Percentiles rank a stretch among this genome's conserved stretches.
These are phyloP conservation scores for Coleophoma cylindrospora DNA, from an alignment of 2,329 filamentous ascomycete genomes.

Conservation along the genomic window DNA sequence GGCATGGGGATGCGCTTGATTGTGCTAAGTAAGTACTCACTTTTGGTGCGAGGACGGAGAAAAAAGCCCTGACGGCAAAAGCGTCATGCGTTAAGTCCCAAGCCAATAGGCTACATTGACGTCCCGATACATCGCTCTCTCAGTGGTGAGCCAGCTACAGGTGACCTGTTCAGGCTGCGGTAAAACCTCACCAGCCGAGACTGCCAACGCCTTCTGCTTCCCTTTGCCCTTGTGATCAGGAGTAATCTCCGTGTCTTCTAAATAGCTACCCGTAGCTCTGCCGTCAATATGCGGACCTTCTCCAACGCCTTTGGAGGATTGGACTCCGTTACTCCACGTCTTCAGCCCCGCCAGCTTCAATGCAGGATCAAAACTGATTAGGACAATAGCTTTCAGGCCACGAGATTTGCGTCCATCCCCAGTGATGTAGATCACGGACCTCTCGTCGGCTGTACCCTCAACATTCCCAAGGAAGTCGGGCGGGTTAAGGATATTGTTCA, in stretches of 20 bases:
- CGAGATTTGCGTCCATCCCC: slow-evolving; percentile 12
- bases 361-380: slow-evolving; percentile 38
- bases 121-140: slow-evolving; percentile 21
- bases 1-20: no score
- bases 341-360: slow-evolving; percentile 26
- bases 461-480: slow-evolving; percentile 29
- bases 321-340: slow-evolving; percentile 10
- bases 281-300: slow-evolving; percentile 22
- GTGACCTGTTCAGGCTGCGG: not conserved
- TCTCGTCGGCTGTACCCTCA: slow-evolving; percentile 39
- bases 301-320: slow-evolving; percentile 14
- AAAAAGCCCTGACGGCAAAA: no score
- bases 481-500: slow-evolving; percentile 36
- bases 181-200: not conserved
- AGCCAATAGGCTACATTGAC: slow-evolving; percentile 14
- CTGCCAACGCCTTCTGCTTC: slow-evolving; percentile 6
- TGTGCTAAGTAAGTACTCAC: no score
- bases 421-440: slow-evolving; percentile 39
- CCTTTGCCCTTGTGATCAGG: slow-evolving; percentile 20
- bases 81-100: not conserved
- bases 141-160: slow-evolving; percentile 15
- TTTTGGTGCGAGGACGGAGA: no score
- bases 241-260: slow-evolving; percentile 7
- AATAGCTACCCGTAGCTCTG: slow-evolving; percentile 9
- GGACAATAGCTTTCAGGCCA: slow-evolving; percentile 30